phyloP scores from a whole-genome alignment of 495 filamentous ascomycete genomes.

The Xanthoparmelia taractica region DNA sequence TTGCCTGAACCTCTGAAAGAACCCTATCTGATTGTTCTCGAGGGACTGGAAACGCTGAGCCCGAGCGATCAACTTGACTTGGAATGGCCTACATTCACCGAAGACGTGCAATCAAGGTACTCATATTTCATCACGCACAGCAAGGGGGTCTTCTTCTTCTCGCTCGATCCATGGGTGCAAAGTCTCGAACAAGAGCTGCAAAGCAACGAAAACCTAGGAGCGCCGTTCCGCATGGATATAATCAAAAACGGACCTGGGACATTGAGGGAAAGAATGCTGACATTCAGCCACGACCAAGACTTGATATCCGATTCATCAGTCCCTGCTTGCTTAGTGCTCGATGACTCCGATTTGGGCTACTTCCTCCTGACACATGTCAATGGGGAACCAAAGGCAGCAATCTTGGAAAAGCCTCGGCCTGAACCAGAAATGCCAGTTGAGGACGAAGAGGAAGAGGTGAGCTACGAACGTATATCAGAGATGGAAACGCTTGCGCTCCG shows the following conservation, averaged over 20 bases:
- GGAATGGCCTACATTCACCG: slow-evolving; percentile 66
- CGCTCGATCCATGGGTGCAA: slow-evolving; percentile 64
- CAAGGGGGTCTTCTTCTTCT: slow-evolving; percentile 62
- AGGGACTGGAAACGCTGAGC: slow-evolving; percentile 54
- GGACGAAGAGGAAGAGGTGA: slow-evolving; percentile 25
- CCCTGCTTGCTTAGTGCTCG: slow-evolving; percentile 55
- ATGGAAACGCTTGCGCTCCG: slow-evolving; percentile 48
- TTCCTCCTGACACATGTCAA: slow-evolving; percentile 64
- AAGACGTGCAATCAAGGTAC: slow-evolving; percentile 65
- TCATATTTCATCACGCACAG: slow-evolving; percentile 70
- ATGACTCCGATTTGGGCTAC: slow-evolving; percentile 69
- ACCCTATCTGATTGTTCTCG: slow-evolving; percentile 41
- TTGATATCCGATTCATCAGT: slow-evolving; percentile 38
- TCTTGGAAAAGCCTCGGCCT: slow-evolving; percentile 41
- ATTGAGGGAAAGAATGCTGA: slow-evolving; percentile 50
- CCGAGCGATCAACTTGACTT: slow-evolving; percentile 41
- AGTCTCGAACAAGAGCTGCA: slow-evolving; percentile 69
- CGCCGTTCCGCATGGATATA: slow-evolving; percentile 64
- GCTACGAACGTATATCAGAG: slow-evolving; percentile 27
- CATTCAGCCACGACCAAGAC: slow-evolving; percentile 43
- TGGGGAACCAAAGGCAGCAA: slow-evolving; percentile 53
- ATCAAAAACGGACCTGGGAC: slow-evolving; percentile 57
- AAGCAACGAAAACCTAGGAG: slow-evolving; percentile 53
- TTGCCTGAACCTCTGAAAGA: slow-evolving; percentile 33
- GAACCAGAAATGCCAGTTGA: slow-evolving; percentile 30